These are phyloP conservation scores for Penicillium frequentans DNA, from an alignment of 2,329 filamentous ascomycete genomes.

Conservation along the genomic window DNA sequence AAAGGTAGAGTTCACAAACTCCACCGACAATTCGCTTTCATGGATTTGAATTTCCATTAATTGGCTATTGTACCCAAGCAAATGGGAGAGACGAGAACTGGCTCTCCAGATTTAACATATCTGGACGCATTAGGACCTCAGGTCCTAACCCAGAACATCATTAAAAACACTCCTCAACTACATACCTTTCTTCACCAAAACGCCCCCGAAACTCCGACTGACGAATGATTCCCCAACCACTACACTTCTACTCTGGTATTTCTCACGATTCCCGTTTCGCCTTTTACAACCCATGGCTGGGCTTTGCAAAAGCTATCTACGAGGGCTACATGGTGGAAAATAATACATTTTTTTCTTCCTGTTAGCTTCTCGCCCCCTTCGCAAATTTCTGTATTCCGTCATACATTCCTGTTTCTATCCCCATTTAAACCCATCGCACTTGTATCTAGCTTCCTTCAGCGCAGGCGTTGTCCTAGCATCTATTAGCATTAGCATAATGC, in stretches of 20 bases:
- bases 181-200: background rate
- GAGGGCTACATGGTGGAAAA: background rate
- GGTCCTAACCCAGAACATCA: too few species aligned
- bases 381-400: slow-evolving; percentile 10
- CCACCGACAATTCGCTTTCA: background rate
- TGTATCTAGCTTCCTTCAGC: slow-evolving; percentile 29
- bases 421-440: slow-evolving; percentile 4
- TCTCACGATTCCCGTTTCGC: background rate
- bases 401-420: slow-evolving; percentile 9
- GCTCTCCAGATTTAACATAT: background rate
- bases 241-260: slow-evolving; percentile 3
- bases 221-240: slow-evolving; percentile 5
- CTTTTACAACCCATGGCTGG: slow-evolving; percentile 1
- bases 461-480: slow-evolving; percentile 30
- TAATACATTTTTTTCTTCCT: background rate
- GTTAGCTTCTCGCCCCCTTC: slow-evolving; percentile 1
- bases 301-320: background rate
- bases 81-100: background rate
- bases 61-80: background rate
- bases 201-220: background rate
- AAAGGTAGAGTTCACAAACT: background rate
- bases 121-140: background rate
- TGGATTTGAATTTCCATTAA: background rate
- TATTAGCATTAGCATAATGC: slow-evolving; percentile 28
- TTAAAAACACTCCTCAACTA: background rate